Conservation (phyloP, 2,329 filamentous ascomycete genomes). For the Alternaria arbusti region DNA sequence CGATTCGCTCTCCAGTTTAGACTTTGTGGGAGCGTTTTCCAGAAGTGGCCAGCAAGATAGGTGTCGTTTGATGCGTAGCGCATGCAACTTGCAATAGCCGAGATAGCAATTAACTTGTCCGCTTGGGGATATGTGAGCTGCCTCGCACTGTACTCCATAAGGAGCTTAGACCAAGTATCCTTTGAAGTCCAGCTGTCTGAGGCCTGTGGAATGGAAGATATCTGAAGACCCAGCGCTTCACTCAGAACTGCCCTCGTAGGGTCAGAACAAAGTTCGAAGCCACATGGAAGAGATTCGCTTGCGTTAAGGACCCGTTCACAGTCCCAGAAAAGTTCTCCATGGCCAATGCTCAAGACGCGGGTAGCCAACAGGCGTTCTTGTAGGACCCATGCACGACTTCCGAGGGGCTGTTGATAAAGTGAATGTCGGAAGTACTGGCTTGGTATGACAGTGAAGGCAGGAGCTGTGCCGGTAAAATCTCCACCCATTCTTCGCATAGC, state of each 20-base stretch:
- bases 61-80: neutral
- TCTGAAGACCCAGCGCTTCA: neutral
- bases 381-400: neutral
- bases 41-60: neutral
- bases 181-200: too few relatives aligned
- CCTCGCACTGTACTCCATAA: neutral
- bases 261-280: neutral
- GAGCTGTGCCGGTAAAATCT: too few relatives aligned
- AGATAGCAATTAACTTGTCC: neutral
- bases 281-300: neutral
- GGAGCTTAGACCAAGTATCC: neutral
- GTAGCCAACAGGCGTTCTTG: neutral
- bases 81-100: neutral
- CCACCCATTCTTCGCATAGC: too few relatives aligned
- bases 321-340: neutral
- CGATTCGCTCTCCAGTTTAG: neutral
- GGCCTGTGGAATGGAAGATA: neutral
- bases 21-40: neutral
- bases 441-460: neutral
- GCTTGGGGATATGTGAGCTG: neutral
- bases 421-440: neutral
- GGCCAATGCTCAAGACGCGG: neutral
- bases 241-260: neutral
- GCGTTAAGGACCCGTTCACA: neutral
- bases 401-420: neutral